Evolutionary conservation across 169 alveolate species (phyloP).

Genomic region (Plasmodium inui): DNA sequence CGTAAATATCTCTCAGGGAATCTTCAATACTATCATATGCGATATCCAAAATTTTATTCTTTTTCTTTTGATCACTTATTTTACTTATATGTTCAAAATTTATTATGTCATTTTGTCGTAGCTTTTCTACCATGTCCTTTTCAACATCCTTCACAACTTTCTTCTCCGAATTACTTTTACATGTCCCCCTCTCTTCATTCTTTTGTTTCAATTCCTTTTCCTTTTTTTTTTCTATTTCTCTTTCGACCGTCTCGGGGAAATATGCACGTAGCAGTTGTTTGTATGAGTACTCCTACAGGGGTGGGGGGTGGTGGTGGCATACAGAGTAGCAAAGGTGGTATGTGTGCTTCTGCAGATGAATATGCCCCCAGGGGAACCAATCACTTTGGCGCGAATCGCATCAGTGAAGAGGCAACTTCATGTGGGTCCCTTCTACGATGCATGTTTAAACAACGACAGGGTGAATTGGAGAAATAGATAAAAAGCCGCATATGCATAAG

Average conservation of each 20-base stretch:
- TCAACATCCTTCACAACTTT: background rate
- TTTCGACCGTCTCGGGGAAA: slow-evolving; percentile 69
- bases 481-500: background rate
- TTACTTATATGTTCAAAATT: slow-evolving; percentile 57
- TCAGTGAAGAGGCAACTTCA: background rate
- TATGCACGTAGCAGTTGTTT: slow-evolving; percentile 61
- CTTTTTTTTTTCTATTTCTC: slow-evolving; percentile 48
- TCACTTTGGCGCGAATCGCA: background rate
- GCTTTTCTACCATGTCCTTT: slow-evolving; percentile 30
- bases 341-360: background rate
- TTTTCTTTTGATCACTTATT: slow-evolving; percentile 43
- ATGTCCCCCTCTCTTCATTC: background rate
- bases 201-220: slow-evolving; percentile 17
- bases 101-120: slow-evolving; percentile 11
- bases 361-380: background rate
- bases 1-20: slow-evolving; percentile 37
- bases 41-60: slow-evolving; percentile 55
- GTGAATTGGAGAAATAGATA: background rate
- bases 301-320: background rate
- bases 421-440: background rate
- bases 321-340: background rate
- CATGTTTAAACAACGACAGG: background rate
- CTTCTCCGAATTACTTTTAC: background rate
- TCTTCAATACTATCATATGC: slow-evolving; percentile 61
- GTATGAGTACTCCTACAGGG: slow-evolving; percentile 64